Percentiles rank a stretch among this genome's conserved stretches.
phyloP scores from a whole-genome alignment of 75 land plant species.

The Ceratopteris richardii region DNA sequence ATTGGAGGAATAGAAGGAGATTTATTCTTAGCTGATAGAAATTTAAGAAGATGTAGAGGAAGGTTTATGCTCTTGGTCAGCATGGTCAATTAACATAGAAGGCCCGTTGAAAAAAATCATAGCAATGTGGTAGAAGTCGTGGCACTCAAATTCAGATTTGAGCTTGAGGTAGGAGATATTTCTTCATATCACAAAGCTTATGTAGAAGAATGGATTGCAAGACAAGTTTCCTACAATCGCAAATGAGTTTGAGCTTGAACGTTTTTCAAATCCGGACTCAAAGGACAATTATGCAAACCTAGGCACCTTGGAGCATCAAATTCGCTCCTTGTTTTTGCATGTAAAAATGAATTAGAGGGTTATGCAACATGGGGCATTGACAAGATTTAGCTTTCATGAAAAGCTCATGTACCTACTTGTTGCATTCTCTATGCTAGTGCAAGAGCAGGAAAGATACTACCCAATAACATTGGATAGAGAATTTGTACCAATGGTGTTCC shows the following conservation, averaged over 20 bases:
- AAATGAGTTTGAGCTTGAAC: background rate
- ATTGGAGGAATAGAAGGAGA: background rate
- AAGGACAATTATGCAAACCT: conserved; percentile 58
- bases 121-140: background rate
- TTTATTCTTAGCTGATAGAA: background rate
- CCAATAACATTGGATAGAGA: too few species aligned
- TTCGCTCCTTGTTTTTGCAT: conserved; percentile 30
- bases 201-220: background rate
- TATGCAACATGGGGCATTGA: background rate
- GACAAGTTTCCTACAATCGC: background rate
- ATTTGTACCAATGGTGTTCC: too few species aligned
- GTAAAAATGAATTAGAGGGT: background rate
- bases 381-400: background rate
- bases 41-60: background rate
- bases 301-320: conserved; percentile 55
- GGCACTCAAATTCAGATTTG: background rate
- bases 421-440: background rate
- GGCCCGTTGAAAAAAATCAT: background rate
- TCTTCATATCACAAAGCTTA: background rate
- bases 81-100: background rate
- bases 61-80: background rate
- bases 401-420: background rate
- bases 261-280: background rate
- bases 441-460: background rate
- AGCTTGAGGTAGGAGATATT: background rate